phyloP scores from a whole-genome alignment of 176 grass and related monocot genomes.

The Elaeis guineensis region DNA sequence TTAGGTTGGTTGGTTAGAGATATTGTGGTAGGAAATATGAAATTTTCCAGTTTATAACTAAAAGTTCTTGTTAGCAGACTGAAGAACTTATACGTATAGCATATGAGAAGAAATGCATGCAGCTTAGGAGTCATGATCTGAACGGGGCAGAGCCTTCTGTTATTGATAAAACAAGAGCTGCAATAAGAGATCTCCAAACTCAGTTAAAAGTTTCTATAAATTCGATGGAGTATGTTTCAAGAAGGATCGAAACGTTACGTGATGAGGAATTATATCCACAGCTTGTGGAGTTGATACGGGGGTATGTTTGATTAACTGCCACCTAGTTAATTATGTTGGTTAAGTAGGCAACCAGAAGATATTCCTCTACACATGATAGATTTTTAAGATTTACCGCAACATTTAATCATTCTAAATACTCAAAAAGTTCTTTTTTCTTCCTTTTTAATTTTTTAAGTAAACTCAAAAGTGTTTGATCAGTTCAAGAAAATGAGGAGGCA shows the following conservation, averaged over 20 bases:
- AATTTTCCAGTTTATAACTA: neutral
- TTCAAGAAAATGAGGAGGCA: too few species aligned
- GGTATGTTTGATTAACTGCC: constrained; percentile 23
- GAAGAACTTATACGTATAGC: constrained; percentile 50
- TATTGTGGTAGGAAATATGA: neutral
- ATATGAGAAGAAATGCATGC: constrained; percentile 79
- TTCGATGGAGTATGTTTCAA: constrained; percentile 52
- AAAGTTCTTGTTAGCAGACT: constrained; percentile 36
- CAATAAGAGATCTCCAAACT: constrained; percentile 65
- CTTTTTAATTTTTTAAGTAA: too few species aligned
- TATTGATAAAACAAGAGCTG: constrained; percentile 59
- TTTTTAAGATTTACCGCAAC: neutral
- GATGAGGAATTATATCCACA: constrained; percentile 77
- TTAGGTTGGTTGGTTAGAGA: neutral
- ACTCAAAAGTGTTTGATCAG: too few species aligned
- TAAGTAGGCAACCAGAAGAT: too few species aligned
- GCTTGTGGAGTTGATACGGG: constrained; percentile 48
- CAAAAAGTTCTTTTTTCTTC: too few species aligned
- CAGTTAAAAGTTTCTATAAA: constrained; percentile 67
- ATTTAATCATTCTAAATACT: too few species aligned
- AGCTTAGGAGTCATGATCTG: constrained; percentile 63
- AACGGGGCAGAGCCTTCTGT: constrained; percentile 59
- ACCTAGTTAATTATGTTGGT: too few species aligned
- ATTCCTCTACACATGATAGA: neutral
- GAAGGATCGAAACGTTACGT: constrained; percentile 47